phyloP scores from a whole-genome alignment of 129 eudicot species.

The Flaveria brownii region DNA sequence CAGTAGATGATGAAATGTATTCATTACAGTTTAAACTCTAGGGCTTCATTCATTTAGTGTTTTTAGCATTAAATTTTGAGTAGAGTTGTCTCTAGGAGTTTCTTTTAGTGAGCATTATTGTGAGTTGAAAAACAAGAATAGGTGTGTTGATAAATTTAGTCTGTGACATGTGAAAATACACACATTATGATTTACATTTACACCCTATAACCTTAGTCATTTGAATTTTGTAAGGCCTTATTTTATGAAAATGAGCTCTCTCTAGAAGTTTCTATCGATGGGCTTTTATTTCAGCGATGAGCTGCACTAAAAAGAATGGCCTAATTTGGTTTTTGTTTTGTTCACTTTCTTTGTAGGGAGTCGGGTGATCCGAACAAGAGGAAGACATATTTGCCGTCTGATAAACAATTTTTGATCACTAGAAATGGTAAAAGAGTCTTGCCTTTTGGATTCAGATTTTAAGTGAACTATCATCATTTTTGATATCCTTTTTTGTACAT shows the following conservation, averaged over 20 bases:
- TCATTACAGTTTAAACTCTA: background rate
- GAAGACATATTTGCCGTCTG: slow-evolving; percentile 84
- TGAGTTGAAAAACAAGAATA: background rate
- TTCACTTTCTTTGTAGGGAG: slow-evolving; percentile 53
- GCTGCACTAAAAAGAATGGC: slow-evolving; percentile 16
- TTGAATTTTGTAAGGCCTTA: background rate
- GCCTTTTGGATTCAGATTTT: slow-evolving; percentile 18
- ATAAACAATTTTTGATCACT: slow-evolving; percentile 86
- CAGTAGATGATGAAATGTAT: too few species aligned
- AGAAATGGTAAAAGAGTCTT: slow-evolving; percentile 60
- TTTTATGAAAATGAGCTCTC: slow-evolving; percentile 4
- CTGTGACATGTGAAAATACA: background rate
- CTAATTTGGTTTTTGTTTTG: background rate
- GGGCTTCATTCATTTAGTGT: background rate
- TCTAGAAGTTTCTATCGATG: slow-evolving; percentile 6
- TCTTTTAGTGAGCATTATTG: background rate
- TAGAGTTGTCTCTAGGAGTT: background rate
- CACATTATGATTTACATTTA: background rate
- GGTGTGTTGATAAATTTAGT: background rate
- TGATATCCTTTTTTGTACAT: background rate
- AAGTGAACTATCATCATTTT: slow-evolving; percentile 6
- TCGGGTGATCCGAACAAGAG: slow-evolving; percentile 94
- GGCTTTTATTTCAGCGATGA: background rate
- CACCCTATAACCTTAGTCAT: slow-evolving; percentile 4
- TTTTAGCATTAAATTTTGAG: background rate